These are phyloP conservation scores for Cladophialophora bantiana DNA, from an alignment of 2,329 filamentous ascomycete species.

Conservation along the genomic window DNA sequence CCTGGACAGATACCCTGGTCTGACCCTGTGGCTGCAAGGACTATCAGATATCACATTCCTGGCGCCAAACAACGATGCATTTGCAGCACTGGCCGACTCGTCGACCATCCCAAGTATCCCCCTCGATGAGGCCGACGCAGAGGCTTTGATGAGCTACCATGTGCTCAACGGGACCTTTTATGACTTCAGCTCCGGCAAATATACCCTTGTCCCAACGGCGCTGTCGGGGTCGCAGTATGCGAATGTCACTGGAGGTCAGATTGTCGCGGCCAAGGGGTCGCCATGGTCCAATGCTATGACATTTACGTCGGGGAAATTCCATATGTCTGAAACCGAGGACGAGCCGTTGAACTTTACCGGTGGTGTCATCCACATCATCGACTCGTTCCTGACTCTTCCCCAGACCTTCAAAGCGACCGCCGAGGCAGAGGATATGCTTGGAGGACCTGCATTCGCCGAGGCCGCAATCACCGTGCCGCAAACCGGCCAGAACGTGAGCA, in stretches of 20 bases:
- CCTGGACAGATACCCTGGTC: slow-evolving; percentile 21
- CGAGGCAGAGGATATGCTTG: slow-evolving; percentile 11
- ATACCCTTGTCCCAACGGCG: slow-evolving; percentile 56
- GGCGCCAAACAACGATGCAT: slow-evolving; percentile 63
- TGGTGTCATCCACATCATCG: slow-evolving; percentile 25
- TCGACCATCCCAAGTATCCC: slow-evolving; percentile 9
- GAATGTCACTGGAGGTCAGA: slow-evolving; percentile 66
- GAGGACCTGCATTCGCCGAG: slow-evolving; percentile 17
- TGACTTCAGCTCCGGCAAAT: slow-evolving; percentile 30
- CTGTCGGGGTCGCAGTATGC: slow-evolving; percentile 60
- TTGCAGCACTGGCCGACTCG: slow-evolving; percentile 40
- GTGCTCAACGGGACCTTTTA: slow-evolving; percentile 61
- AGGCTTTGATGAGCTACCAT: slow-evolving; percentile 64
- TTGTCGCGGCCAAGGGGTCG: slow-evolving; percentile 47
- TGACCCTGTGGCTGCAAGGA: slow-evolving; percentile 42
- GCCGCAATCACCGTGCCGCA: slow-evolving; percentile 7
- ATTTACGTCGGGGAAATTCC: slow-evolving; percentile 21
- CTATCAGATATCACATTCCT: slow-evolving; percentile 64
- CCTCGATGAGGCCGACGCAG: slow-evolving; percentile 37
- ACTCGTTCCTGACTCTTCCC: slow-evolving; percentile 26
- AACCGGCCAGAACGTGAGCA: not conserved
- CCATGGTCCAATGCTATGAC: slow-evolving; percentile 7
- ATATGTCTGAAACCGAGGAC: slow-evolving; percentile 11
- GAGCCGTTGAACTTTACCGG: slow-evolving; percentile 14
- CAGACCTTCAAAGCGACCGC: slow-evolving; percentile 14